Evolutionary conservation across 2,329 filamentous ascomycete genomes (phyloP).

Genomic region (Massarina eburnea): DNA sequence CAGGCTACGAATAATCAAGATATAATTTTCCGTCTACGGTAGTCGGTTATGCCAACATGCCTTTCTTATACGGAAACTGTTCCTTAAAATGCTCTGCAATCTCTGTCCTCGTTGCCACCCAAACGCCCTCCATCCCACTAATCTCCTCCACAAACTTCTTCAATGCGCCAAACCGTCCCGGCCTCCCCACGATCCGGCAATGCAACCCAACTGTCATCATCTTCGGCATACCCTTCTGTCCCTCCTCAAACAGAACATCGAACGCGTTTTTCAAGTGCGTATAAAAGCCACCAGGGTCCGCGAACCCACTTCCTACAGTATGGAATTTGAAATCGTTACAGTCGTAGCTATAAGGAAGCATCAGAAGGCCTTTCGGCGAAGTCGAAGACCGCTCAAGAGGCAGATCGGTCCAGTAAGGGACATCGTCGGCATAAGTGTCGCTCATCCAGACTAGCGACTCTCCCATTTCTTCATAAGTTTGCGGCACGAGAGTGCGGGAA

Average conservation of each 20-base stretch:
- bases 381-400: constrained; percentile 49
- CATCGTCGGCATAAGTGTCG: constrained; percentile 58
- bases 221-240: constrained; percentile 51
- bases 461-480: constrained; percentile 56
- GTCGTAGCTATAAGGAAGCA: constrained; percentile 59
- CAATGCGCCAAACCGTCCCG: constrained; percentile 55
- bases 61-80: constrained; percentile 53
- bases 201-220: constrained; percentile 62
- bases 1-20: constrained; percentile 14
- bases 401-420: constrained; percentile 59
- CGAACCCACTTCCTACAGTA: constrained; percentile 48
- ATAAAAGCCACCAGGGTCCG: constrained; percentile 49
- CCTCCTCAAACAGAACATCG: constrained; percentile 57
- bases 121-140: constrained; percentile 55
- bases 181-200: constrained; percentile 56
- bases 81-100: constrained; percentile 54
- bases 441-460: constrained; percentile 53
- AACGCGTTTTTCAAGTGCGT: constrained; percentile 55
- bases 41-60: constrained; percentile 30
- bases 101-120: constrained; percentile 57
- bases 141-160: constrained; percentile 59
- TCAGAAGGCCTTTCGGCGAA: constrained; percentile 53
- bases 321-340: constrained; percentile 58
- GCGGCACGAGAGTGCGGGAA: constrained; percentile 49
- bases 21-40: no score